Evolutionary conservation across 2,329 filamentous ascomycete species (phyloP).

Genomic region (Hypoxylon sp.): DNA sequence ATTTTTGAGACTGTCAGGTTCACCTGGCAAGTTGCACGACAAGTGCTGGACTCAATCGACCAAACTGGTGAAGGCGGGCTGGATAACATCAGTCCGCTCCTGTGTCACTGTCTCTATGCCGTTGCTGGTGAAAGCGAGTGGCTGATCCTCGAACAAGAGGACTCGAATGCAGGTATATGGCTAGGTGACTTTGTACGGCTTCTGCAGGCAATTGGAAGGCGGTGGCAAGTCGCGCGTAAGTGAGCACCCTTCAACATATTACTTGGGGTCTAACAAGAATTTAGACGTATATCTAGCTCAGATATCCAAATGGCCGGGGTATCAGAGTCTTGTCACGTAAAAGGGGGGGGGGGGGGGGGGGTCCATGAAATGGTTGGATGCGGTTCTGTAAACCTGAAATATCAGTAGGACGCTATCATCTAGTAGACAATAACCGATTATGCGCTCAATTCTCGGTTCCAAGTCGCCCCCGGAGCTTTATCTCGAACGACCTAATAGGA

Average conservation of each 20-base stretch:
- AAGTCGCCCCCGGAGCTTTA: constrained; percentile 29
- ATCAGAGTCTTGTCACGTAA: constrained; percentile 14
- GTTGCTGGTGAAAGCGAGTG: constrained; percentile 30
- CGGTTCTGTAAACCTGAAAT: neutral
- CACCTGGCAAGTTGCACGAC: constrained; percentile 18
- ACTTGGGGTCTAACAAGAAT: neutral
- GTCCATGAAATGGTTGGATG: neutral
- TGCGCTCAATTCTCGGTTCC: neutral
- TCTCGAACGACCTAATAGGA: constrained; percentile 29
- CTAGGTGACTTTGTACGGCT: constrained; percentile 24
- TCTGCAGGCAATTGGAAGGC: constrained; percentile 18
- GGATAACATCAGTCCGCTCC: constrained; percentile 16
- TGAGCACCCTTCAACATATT: neutral
- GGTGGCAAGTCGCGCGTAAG: constrained; percentile 31
- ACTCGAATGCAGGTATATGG: constrained; percentile 15
- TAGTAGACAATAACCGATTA: neutral
- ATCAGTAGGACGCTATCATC: neutral
- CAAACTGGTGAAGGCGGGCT: neutral
- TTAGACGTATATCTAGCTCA: constrained; percentile 23
- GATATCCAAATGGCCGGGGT: constrained; percentile 33
- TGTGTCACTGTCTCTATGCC: constrained; percentile 29
- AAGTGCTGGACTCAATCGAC: constrained; percentile 9
- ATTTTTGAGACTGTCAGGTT: constrained; percentile 16
- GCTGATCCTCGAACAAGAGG: constrained; percentile 29
- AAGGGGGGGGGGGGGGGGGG: too few species aligned